Evolutionary conservation across 345 rosid genomes (phyloP), one percentile per base, ranked within the genome.

Genomic region (Raphanus raphanistrum): DNA sequence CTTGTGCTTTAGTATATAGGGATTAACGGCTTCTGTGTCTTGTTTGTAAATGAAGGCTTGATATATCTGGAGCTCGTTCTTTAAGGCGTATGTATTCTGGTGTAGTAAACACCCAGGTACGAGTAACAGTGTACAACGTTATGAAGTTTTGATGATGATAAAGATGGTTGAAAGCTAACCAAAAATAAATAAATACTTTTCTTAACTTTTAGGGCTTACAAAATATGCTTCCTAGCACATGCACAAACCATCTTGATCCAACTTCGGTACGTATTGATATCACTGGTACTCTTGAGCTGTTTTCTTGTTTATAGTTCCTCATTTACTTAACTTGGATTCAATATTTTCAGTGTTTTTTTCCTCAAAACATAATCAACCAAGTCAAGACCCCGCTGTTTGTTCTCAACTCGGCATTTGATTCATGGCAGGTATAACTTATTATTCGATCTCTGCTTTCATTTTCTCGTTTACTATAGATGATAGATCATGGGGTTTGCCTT

Each of bases 41-140:
- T 70, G 12, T 71, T 8, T 43, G 8, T 73, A 16, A 84, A 21
- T 83, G 52, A 80, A 92, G 99, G 78, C 79, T 71, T 27, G 99
- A 95, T 81, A 85, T 95, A 28, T 84, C 97, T 62, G 97, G 98
- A 82, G 88, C 83, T 55, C 99, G 45, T 58, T 81, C 94, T 25
- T 72, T 95, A 63, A 85, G 96, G 86, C 86, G 84, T 67, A 61
- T 95, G 52, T 92, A 88, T 77, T 9, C 66, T 0, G 94, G 97
- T 27, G 88, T 95, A 15, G 98, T 95, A 38, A 83, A 79, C 50
- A 80, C 90, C 66, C 97, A 90, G 99, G 99, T 92, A 85, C 16
- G 5, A 52, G 8, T 63, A 16, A 1, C 16, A 2, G 61, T 3
- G 61, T 57, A 57, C 29, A 57, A 8, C 28, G 60, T 55, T 55